Percentiles rank a stretch among this genome's conserved stretches.
phyloP scores from a whole-genome alignment of 2,329 filamentous ascomycete genomes.

The Zymoseptoria ardabiliae region DNA sequence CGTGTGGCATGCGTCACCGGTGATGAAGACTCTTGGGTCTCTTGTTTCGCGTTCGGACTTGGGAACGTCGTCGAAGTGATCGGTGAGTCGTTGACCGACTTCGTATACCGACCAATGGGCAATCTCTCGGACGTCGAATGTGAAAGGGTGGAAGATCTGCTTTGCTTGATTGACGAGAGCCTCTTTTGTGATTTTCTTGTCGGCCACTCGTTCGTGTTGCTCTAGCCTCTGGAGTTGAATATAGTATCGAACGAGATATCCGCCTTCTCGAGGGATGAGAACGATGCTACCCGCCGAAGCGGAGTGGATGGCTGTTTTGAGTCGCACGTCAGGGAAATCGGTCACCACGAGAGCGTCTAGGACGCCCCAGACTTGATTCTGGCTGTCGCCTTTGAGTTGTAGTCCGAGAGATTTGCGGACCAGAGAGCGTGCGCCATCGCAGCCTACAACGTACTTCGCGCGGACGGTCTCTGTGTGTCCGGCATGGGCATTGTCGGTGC shows the following conservation, averaged over 20 bases:
- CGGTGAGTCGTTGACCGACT: slow-evolving; percentile 48
- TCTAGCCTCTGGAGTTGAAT: slow-evolving; percentile 34
- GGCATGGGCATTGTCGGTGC: slow-evolving; percentile 28
- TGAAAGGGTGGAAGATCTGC: slow-evolving; percentile 60
- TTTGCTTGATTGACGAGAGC: slow-evolving; percentile 57
- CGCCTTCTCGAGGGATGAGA: slow-evolving; percentile 56
- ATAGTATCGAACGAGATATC: slow-evolving; percentile 29
- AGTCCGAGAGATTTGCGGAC: slow-evolving; percentile 26
- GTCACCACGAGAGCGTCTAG: slow-evolving; percentile 30
- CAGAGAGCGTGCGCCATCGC: slow-evolving; percentile 29
- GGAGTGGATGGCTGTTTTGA: slow-evolving; percentile 48
- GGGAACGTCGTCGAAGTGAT: slow-evolving; percentile 57
- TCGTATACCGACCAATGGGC: slow-evolving; percentile 64
- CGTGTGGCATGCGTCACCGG: slow-evolving; percentile 62
- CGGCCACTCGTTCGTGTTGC: slow-evolving; percentile 45
- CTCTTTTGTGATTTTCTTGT: slow-evolving; percentile 56
- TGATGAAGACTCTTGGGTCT: slow-evolving; percentile 56
- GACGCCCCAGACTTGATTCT: slow-evolving; percentile 32
- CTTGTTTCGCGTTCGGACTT: slow-evolving; percentile 47
- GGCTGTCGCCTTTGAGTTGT: slow-evolving; percentile 30
- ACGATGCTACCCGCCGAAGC: slow-evolving; percentile 61
- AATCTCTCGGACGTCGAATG: slow-evolving; percentile 54
- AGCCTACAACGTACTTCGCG: slow-evolving; percentile 31
- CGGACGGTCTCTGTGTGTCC: slow-evolving; percentile 24
- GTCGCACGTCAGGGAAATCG: slow-evolving; percentile 46